These are phyloP conservation scores for Hylodesmum podocarpum DNA, from an alignment of 306 rosid species.

Conservation along the genomic window DNA sequence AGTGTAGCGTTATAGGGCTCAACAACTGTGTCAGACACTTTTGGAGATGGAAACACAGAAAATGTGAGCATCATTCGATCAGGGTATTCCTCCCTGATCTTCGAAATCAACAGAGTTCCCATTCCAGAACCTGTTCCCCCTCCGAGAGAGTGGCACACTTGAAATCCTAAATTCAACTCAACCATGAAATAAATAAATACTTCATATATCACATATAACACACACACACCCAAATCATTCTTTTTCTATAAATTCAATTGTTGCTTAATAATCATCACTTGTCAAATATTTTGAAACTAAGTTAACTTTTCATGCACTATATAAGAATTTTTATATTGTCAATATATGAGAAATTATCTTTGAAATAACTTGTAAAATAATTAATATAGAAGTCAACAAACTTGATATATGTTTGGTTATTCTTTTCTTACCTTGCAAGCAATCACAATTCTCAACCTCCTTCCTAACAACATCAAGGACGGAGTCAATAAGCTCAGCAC, in stretches of 20 bases:
- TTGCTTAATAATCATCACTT: background rate
- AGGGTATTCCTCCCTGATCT: slow-evolving; percentile 74
- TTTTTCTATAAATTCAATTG: too few relatives aligned
- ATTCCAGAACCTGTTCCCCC: slow-evolving; percentile 94
- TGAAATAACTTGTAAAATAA: too few relatives aligned
- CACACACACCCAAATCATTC: too few relatives aligned
- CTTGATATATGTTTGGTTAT: background rate
- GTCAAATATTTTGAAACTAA: background rate
- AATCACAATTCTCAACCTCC: slow-evolving; percentile 51
- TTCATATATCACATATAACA: too few relatives aligned
- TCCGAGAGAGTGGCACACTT: slow-evolving; percentile 81
- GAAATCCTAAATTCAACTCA: slow-evolving; percentile 51
- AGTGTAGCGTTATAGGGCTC: slow-evolving; percentile 84
- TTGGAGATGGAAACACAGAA: slow-evolving; percentile 59
- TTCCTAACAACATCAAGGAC: slow-evolving; percentile 53
- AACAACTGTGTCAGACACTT: slow-evolving; percentile 71
- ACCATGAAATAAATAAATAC: background rate
- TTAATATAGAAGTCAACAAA: too few relatives aligned
- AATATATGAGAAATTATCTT: too few relatives aligned
- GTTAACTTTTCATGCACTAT: too few relatives aligned
- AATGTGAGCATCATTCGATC: slow-evolving; percentile 76
- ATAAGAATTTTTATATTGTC: too few relatives aligned
- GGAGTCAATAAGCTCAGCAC: slow-evolving; percentile 50
- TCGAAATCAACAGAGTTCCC: slow-evolving; percentile 86
- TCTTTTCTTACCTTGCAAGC: slow-evolving; percentile 40